These are phyloP conservation scores for Ascochyta lentis DNA, from an alignment of 2,329 filamentous ascomycete species.

Conservation along the genomic window DNA sequence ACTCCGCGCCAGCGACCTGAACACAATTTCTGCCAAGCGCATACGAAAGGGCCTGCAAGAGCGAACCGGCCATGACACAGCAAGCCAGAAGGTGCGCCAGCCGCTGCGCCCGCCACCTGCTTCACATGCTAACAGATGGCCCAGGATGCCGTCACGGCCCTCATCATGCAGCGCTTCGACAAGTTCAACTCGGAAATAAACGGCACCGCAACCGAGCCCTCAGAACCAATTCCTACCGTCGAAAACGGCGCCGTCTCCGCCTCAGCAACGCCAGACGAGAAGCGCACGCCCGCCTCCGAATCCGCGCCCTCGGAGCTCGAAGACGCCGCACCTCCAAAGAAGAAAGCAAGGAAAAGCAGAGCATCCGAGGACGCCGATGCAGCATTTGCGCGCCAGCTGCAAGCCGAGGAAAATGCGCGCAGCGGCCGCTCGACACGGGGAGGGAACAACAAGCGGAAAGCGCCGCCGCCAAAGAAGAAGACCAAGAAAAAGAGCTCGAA, in stretches of 20 bases:
- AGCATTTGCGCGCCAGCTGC: slow-evolving; percentile 82
- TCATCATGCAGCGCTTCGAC: slow-evolving; percentile 60
- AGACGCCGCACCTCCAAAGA: slow-evolving; percentile 53
- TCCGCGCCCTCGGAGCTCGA: slow-evolving; percentile 53
- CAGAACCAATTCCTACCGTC: slow-evolving; percentile 50
- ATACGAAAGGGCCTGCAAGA: slow-evolving; percentile 70
- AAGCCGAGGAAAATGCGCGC: slow-evolving; percentile 85
- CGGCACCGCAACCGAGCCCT: slow-evolving; percentile 29
- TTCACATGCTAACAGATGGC: slow-evolving; percentile 21
- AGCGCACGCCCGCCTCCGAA: slow-evolving; percentile 52
- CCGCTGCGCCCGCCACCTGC: slow-evolving; percentile 4
- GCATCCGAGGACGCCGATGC: slow-evolving; percentile 83
- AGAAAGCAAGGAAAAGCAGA: slow-evolving; percentile 69
- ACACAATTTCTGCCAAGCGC: slow-evolving; percentile 69
- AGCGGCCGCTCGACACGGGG: slow-evolving; percentile 76
- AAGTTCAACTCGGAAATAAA: slow-evolving; percentile 51
- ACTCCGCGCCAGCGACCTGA: slow-evolving; percentile 65
- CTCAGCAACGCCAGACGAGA: slow-evolving; percentile 43
- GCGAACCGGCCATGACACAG: slow-evolving; percentile 66
- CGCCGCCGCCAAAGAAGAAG: slow-evolving; percentile 64
- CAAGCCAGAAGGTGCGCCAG: slow-evolving; percentile 63
- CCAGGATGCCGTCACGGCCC: slow-evolving; percentile 53
- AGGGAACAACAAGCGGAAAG: slow-evolving; percentile 64
- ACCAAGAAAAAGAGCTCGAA: slow-evolving; percentile 76
- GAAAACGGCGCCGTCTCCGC: slow-evolving; percentile 40